Evolutionary conservation across 73 alveolate species (phyloP).

Genomic region (Tetrahymena thermophila): DNA sequence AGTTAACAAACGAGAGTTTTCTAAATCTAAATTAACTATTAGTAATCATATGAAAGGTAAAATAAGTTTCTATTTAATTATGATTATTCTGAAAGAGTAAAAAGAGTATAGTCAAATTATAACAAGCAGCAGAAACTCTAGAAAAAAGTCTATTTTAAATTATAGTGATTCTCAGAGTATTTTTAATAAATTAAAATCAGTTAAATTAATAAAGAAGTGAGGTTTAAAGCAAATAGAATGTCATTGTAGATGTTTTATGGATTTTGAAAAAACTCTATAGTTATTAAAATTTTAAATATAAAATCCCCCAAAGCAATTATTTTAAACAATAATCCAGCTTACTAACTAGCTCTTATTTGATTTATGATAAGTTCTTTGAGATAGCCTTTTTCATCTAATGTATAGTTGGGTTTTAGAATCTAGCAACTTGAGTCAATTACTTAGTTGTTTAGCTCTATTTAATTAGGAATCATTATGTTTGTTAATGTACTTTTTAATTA

Average conservation of each 20-base stretch:
- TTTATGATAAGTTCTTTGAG: not conserved
- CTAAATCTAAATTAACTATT: no score
- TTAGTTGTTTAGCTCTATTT: not conserved
- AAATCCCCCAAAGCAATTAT: not conserved
- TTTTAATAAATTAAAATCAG: not conserved
- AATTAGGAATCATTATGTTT: not conserved
- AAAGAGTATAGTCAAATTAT: not conserved
- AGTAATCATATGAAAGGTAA: not conserved
- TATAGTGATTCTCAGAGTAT: not conserved
- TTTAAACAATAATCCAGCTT: not conserved
- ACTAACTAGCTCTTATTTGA: not conserved
- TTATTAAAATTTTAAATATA: not conserved
- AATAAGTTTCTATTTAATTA: no score
- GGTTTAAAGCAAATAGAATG: not conserved
- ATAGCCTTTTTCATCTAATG: not conserved
- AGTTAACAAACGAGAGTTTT: not conserved
- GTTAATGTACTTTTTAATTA: no score
- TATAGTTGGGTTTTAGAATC: not conserved
- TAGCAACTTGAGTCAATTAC: not conserved
- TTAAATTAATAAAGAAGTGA: not conserved
- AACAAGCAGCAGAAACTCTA: not conserved
- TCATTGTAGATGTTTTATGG: not conserved
- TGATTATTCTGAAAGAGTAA: not conserved
- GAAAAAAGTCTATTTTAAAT: not conserved
- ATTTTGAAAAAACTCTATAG: not conserved